Evolutionary conservation across 2,329 filamentous ascomycete species (phyloP).

Genomic region (Dichotomopilus funicola): DNA sequence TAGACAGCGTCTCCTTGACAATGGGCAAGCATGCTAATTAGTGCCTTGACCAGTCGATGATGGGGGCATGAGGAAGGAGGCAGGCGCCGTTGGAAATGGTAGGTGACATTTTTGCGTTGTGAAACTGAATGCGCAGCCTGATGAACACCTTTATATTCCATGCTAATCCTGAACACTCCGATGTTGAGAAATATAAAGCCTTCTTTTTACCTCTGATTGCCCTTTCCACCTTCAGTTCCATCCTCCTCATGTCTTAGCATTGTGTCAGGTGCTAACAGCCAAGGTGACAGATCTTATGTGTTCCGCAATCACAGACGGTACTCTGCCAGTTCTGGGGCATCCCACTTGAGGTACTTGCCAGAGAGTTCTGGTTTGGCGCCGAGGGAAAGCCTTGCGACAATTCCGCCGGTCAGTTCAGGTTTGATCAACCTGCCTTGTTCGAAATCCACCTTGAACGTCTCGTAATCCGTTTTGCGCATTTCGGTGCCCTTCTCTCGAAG

Average conservation of each 20-base stretch:
- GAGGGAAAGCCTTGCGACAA: constrained; percentile 74
- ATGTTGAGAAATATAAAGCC: constrained; percentile 61
- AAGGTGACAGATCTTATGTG: constrained; percentile 14
- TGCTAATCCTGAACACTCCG: constrained; percentile 62
- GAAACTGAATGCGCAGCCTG: constrained; percentile 33
- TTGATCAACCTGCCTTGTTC: constrained; percentile 65
- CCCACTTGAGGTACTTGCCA: constrained; percentile 68
- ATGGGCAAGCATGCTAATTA: background rate
- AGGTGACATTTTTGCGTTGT: constrained; percentile 19
- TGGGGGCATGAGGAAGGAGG: background rate
- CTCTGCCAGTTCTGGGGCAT: constrained; percentile 43
- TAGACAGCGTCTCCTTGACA: background rate
- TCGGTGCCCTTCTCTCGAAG: constrained; percentile 56
- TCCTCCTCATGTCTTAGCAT: constrained; percentile 14
- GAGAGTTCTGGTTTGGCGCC: constrained; percentile 60
- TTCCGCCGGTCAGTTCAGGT: constrained; percentile 77
- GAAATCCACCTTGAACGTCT: constrained; percentile 62
- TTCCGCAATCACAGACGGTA: constrained; percentile 40
- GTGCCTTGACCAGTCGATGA: no score
- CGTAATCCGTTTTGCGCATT: constrained; percentile 54
- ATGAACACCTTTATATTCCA: constrained; percentile 66
- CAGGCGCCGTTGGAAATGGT: constrained; percentile 42
- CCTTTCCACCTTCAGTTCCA: constrained; percentile 28
- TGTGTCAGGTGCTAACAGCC: constrained; percentile 19
- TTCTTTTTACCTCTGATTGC: constrained; percentile 74